Evolutionary conservation across 2,329 filamentous ascomycete species (phyloP), one percentile per base, ranked within the genome.

Genomic region (Microsporum canis): DNA sequence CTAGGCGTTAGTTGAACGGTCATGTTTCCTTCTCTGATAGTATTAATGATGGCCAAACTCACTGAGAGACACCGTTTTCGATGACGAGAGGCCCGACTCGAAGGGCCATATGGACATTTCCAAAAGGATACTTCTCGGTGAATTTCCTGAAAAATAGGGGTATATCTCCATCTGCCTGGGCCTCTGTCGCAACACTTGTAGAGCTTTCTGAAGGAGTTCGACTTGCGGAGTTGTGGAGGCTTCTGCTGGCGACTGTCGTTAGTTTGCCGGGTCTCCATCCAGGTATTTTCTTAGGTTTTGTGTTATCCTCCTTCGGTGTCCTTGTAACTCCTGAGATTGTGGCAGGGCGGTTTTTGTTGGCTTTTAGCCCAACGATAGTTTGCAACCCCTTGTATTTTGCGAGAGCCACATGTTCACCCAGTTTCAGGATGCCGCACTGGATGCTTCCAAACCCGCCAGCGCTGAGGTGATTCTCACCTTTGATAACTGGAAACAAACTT

Each of bases 41-140:
- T 36, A 36, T 5, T 36, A 36, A 36, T 36, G 34, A 36, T 10
- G 34, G 34, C 34, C 7, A 41, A n/a, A 41, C 39, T 41, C 39
- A 41, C 39, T 41, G 39, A 12, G 7, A 12, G 39, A n/a, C 39
- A 4, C 39, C 39, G 62, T 76, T 76, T 65, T 76, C 73, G 41
- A 77, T 72, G 2, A 77, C 61, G 29, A 78, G 43, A 3, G 75
- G 74, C 0, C 76, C 75, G 34, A 77, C 60, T 0, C 74, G 69
- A 5, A 77, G 66, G 7, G 71, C 72, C 73, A 76, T 76, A 49
- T 76, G 75, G 2, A 76, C 71, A 59, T 76, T 73, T 1, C 71
- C 71, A 41, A 41, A 41, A n/a, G 60, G 75, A 63, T 75, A 69
- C 49, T 70, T 68, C 29, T 73, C 67, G 0, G 68, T 65, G 38